Evolutionary conservation across 148 eudicot genomes (phyloP).

Genomic region (Heliosperma pusillum): DNA sequence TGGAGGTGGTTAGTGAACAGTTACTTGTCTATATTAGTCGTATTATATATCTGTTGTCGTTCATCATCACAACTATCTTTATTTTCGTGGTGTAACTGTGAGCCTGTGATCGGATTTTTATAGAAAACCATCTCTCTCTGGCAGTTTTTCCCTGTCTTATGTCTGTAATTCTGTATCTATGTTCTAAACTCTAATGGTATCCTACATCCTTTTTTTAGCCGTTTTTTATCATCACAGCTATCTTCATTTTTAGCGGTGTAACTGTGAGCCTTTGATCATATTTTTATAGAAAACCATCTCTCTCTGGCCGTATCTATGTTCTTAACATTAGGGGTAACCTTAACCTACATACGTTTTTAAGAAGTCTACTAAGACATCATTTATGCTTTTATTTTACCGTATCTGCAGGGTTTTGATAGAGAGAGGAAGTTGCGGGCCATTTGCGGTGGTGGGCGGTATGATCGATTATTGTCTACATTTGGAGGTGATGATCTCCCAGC

Average conservation of each 20-base stretch:
- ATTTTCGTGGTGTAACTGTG: not conserved
- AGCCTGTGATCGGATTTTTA: not conserved
- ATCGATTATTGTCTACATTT: conserved; percentile 74
- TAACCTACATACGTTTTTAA: no score
- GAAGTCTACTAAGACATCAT: not conserved
- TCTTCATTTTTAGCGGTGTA: no score
- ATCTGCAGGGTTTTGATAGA: conserved; percentile 70
- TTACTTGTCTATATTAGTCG: not conserved
- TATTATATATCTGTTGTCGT: not conserved
- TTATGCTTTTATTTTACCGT: not conserved
- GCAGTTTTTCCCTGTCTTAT: not conserved
- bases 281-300: no score
- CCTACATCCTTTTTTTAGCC: not conserved
- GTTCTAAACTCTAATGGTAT: not conserved
- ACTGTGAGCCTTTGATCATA: no score
- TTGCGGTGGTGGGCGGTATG: conserved; percentile 97
- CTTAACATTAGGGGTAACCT: no score
- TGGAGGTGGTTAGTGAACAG: not conserved
- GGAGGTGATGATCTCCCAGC: conserved; percentile 95
- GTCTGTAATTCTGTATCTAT: not conserved
- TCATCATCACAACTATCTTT: not conserved
- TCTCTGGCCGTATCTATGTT: no score
- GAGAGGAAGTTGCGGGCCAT: conserved; percentile 85
- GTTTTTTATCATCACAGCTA: no score
- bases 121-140: not conserved